These are phyloP conservation scores for Microbotryum silenes-acaulis DNA, from an alignment of 1,284 basidiomycete genomes.

Conservation along the genomic window DNA sequence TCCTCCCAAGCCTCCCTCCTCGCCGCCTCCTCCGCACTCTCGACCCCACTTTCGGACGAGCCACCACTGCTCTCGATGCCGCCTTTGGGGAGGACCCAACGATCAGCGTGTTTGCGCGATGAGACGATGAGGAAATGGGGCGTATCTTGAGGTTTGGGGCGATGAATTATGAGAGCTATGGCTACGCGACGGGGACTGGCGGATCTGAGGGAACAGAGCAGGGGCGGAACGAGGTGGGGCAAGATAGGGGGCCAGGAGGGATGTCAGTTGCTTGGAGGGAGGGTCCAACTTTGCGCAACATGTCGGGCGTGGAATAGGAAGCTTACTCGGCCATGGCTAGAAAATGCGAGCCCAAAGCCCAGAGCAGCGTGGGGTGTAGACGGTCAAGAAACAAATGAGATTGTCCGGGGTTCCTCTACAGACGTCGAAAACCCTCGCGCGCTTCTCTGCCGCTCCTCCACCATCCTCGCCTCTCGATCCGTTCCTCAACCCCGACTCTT, in stretches of 20 bases:
- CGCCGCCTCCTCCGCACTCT: slow-evolving; percentile 11
- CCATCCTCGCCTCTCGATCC: too few relatives aligned
- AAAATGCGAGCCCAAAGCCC: too few relatives aligned
- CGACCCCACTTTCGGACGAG: slow-evolving; percentile 3
- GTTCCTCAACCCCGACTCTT: too few relatives aligned
- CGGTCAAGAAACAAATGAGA: too few relatives aligned
- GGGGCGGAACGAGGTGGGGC: background rate
- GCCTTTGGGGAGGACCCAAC: slow-evolving; percentile 28
- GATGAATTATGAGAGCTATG: slow-evolving; percentile 12
- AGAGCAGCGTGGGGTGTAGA: too few relatives aligned
- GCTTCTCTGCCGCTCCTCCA: too few relatives aligned
- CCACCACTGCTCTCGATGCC: slow-evolving; percentile 14
- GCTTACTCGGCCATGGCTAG: background rate
- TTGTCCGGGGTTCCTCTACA: too few relatives aligned
- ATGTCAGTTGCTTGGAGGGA: background rate
- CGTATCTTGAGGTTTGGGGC: background rate
- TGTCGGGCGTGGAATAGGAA: background rate
- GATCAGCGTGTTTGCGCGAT: slow-evolving; percentile 14
- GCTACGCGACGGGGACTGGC: slow-evolving; percentile 19
- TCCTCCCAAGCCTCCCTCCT: slow-evolving; percentile 30
- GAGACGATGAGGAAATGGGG: slow-evolving; percentile 18
- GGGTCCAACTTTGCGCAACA: background rate
- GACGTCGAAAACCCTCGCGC: too few relatives aligned
- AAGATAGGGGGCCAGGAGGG: background rate
- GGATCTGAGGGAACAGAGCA: background rate